Evolutionary conservation across 164 flowering plant species (phyloP), one percentile per base, ranked within the genome.

Genomic region (Pachysandra terminalis): DNA sequence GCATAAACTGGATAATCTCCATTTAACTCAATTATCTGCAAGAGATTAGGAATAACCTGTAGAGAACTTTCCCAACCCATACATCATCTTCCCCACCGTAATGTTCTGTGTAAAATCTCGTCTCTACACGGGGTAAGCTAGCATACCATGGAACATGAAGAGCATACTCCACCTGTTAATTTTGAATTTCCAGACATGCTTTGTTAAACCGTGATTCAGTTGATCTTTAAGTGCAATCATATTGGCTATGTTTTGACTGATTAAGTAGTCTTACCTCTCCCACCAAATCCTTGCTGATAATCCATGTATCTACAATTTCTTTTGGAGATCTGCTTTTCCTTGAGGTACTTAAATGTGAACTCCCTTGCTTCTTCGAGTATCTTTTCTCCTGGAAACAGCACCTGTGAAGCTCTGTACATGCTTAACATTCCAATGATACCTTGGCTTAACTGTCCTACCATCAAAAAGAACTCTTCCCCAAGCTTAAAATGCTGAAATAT

Each of bases 11-110:
- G n/a, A n/a, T n/a, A n/a, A n/a, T n/a, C n/a, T n/a, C n/a, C n/a
- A n/a, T n/a, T n/a, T n/a, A n/a, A n/a, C n/a, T n/a, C n/a, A n/a
- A n/a, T n/a, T n/a, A n/a, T n/a, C n/a, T n/a, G n/a, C n/a, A n/a
- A n/a, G n/a, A n/a, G n/a, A n/a, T n/a, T n/a, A n/a, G n/a, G n/a
- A n/a, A n/a, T n/a, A n/a, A 85, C 96, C 96, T 89, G 83, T 91
- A 93, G n/a, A 91, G 83, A 9, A 94, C 88, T 76, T 93, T 93
- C 23, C 96, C 99, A 37, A 96, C 93, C 99, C 99, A 96, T 0
- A 90, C 88, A 55, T 96, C 97, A 41, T 87, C 76, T 24, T 82
- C 81, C 0, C 96, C 99, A 24, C 99, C 99, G 56, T 93, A 96
- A 32, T 96, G 99, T 19, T 93, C 96, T 15, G 93, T 62, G 77